Conservation (phyloP, 2,329 filamentous ascomycete species). For the Xylaria sp. region DNA sequence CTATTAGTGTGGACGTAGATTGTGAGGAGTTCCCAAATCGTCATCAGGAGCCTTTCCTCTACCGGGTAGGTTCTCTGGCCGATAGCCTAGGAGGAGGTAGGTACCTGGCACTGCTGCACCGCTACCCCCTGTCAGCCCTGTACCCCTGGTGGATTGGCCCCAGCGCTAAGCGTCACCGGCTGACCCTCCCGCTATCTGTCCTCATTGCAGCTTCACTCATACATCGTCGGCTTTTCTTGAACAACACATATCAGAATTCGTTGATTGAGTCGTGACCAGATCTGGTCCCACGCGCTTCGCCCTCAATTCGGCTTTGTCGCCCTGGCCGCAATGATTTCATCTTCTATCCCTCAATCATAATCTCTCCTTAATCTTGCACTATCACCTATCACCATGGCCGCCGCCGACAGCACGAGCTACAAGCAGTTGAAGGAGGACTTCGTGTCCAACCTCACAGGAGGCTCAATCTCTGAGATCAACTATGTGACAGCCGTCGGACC, state of each 20-base stretch:
- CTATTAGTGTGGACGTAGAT: no score
- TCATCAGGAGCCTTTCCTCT: no score
- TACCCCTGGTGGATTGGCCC: no score
- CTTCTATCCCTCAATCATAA: neutral
- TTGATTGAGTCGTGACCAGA: conserved; percentile 28
- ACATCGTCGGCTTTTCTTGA: neutral
- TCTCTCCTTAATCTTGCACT: neutral
- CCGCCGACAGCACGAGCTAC: conserved; percentile 63
- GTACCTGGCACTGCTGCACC: no score
- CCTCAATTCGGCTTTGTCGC: neutral
- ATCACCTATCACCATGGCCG: conserved; percentile 34
- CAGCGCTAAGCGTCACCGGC: no score
- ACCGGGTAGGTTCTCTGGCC: no score
- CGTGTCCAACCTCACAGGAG: conserved; percentile 88
- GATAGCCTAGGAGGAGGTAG: no score
- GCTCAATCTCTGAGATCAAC: conserved; percentile 84
- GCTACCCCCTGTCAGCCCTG: no score
- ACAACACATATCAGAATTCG: neutral
- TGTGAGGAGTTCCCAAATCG: no score
- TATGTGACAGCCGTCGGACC: conserved; percentile 83
- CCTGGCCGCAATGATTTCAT: conserved; percentile 1
- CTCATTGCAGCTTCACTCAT: no score
- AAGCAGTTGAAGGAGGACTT: conserved; percentile 95
- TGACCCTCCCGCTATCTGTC: neutral
- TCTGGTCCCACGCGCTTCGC: neutral